Percentiles rank a stretch among this genome's conserved stretches.
Conservation (phyloP, 768 basidiomycete genomes). For the Lentinula sp. region DNA sequence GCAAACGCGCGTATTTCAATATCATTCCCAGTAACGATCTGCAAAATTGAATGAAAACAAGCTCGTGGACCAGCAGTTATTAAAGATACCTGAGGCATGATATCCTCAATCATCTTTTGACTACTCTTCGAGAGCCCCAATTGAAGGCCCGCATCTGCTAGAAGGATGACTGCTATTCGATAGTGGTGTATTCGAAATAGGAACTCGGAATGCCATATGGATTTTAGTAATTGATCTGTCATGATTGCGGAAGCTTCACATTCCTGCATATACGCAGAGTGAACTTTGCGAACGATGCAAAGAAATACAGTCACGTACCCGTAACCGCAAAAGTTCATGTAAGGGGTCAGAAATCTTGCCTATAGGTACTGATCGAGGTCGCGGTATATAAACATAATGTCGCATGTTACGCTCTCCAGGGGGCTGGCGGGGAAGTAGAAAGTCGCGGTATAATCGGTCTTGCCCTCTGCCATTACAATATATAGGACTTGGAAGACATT, state of each 20-base stretch:
- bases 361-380: constrained; percentile 25
- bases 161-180: constrained; percentile 60
- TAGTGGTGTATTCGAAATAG: constrained; percentile 63
- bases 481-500: neutral
- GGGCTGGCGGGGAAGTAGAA: constrained; percentile 55
- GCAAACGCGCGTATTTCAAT: constrained; percentile 72
- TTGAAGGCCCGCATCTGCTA: constrained; percentile 76
- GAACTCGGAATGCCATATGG: constrained; percentile 79
- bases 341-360: constrained; percentile 34
- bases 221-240: constrained; percentile 61
- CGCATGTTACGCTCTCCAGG: constrained; percentile 46
- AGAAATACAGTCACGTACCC: constrained; percentile 24
- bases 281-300: neutral
- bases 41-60: neutral
- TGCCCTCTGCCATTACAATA: constrained; percentile 44
- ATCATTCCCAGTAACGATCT: constrained; percentile 71
- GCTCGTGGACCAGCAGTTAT: neutral
- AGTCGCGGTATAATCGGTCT: constrained; percentile 57
- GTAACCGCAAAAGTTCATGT: constrained; percentile 39
- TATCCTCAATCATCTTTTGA: constrained; percentile 62
- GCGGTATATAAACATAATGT: constrained; percentile 40
- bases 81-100: constrained; percentile 68
- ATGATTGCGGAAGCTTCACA: constrained; percentile 55
- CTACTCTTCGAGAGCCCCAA: constrained; percentile 69
- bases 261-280: constrained; percentile 33